Evolutionary conservation across 2,329 filamentous ascomycete species (phyloP).

Genomic region (Colletotrichum sp.): DNA sequence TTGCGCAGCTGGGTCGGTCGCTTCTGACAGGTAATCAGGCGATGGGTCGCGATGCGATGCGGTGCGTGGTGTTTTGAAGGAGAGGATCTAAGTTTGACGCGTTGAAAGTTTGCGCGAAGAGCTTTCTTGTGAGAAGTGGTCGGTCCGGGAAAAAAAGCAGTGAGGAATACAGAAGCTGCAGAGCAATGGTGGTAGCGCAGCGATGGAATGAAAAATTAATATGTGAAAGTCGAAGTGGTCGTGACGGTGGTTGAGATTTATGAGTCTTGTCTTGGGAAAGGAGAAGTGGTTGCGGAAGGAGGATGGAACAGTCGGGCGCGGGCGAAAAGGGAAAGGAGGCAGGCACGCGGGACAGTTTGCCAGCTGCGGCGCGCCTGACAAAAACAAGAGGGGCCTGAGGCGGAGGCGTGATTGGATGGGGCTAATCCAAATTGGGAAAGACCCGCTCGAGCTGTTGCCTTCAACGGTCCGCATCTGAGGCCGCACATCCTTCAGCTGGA

Average conservation of each 20-base stretch:
- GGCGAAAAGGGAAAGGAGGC: constrained; percentile 19
- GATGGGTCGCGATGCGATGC: not conserved
- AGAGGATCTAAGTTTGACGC: constrained; percentile 8
- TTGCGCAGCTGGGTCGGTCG: constrained; percentile 5
- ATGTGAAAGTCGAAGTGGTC: not conserved
- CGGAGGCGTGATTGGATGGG: not conserved
- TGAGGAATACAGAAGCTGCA: constrained; percentile 4
- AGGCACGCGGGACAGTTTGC: constrained; percentile 1
- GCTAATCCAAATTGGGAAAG: not conserved
- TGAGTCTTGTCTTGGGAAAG: constrained; percentile 1
- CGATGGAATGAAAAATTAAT: not conserved
- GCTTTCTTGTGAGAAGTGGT: not conserved
- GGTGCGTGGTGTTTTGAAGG: not conserved
- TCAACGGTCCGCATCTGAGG: not conserved
- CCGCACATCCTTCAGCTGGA: not conserved
- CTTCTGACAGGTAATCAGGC: not conserved
- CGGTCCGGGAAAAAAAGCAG: not conserved
- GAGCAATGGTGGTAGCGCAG: not conserved
- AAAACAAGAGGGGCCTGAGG: constrained; percentile 11
- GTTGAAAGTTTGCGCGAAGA: constrained; percentile 4
- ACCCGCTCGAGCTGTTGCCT: constrained; percentile 9
- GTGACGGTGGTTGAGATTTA: not conserved
- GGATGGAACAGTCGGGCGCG: not conserved
- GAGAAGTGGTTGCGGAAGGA: constrained; percentile 1
- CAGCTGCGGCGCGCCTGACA: constrained; percentile 16